Evolutionary conservation across 78 protist species (phyloP).

Genomic region (Anaeramoeba ignava): DNA sequence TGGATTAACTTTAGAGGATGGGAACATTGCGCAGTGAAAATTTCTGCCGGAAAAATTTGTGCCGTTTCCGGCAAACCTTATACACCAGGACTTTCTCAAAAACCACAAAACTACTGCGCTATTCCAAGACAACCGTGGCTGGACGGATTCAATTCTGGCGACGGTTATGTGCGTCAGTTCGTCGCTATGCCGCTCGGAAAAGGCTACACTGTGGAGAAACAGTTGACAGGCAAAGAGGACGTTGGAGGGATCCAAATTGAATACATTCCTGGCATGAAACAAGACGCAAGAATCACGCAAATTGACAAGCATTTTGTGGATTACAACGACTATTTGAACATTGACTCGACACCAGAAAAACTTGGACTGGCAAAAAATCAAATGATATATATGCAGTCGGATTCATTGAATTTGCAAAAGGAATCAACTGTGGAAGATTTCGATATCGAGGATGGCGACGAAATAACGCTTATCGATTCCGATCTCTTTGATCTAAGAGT

Average conservation of each 20-base stretch:
- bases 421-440: no score
- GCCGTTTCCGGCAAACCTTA: constrained; percentile 16
- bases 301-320: no score
- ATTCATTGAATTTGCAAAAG: no score
- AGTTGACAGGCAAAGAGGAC: constrained; percentile 18
- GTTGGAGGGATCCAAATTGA: constrained; percentile 20
- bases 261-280: no score
- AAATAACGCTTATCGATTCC: no score
- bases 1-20: constrained; percentile 15
- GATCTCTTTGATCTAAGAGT: no score
- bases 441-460: no score
- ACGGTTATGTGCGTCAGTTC: constrained; percentile 16
- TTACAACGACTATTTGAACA: no score
- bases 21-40: constrained; percentile 6
- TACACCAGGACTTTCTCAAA: background rate
- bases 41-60: constrained; percentile 13
- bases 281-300: no score
- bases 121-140: constrained; percentile 20
- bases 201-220: constrained; percentile 22
- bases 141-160: constrained; percentile 19
- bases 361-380: no score
- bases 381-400: no score
- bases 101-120: constrained; percentile 13
- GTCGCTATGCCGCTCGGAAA: constrained; percentile 22
- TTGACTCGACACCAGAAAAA: no score